Evolutionary conservation across 129 eudicot genomes (phyloP).

Genomic region (Solidago caesia): DNA sequence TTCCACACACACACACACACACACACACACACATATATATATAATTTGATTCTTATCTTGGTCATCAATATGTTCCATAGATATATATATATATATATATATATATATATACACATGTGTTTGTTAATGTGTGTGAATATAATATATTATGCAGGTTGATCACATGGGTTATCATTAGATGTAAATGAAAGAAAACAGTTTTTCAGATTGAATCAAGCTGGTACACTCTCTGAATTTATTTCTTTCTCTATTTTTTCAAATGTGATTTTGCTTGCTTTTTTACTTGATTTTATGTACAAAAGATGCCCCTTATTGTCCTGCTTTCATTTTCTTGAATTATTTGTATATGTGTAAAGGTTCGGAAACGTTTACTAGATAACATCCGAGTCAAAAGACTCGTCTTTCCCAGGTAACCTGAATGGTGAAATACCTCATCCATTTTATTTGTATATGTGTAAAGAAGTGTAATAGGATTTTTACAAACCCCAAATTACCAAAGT

Average conservation of each 20-base stretch:
- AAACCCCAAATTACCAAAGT: not conserved
- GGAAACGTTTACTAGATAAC: not conserved
- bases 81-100: not conserved
- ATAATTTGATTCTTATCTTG: constrained; percentile 30
- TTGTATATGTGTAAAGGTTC: not conserved
- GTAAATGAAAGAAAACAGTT: constrained; percentile 19
- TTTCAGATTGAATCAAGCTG: constrained; percentile 40
- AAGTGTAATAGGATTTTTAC: not conserved
- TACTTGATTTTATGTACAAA: constrained; percentile 20
- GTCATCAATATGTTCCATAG: constrained; percentile 19
- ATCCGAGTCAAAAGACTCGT: too few species aligned
- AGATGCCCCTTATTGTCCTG: constrained; percentile 11
- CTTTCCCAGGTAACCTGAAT: too few species aligned
- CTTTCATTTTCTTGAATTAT: constrained; percentile 10
- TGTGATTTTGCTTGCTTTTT: not conserved
- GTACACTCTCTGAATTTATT: constrained; percentile 25
- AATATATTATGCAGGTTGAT: constrained; percentile 38
- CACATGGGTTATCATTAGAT: constrained; percentile 36
- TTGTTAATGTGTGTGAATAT: constrained; percentile 27
- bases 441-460: not conserved
- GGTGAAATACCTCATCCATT: too few species aligned
- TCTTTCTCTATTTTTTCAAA: constrained; percentile 9
- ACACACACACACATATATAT: too few species aligned
- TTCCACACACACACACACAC: not conserved
- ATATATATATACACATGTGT: constrained; percentile 6